Evolutionary conservation across 768 basidiomycete species (phyloP), one percentile per base, ranked within the genome.

Genomic region (Tylopilus felleus): DNA sequence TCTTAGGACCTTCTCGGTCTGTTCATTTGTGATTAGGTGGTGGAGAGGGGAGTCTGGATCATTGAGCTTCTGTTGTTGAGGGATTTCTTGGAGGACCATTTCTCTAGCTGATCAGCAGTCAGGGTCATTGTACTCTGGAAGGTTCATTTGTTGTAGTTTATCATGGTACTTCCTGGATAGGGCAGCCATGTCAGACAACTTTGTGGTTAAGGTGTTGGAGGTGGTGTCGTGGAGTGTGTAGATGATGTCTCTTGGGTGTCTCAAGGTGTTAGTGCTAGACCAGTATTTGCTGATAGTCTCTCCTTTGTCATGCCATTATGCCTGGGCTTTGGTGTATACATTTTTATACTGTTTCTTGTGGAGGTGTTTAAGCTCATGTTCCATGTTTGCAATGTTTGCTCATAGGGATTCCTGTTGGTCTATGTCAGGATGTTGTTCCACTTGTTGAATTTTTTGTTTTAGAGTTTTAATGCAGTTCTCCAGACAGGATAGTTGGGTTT

Each of bases 161-260:
- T 58, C 22, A 7, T 60, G 53, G 39, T 60, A 50, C 1, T 19
- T 2, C 0, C 14, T 0, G 0, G 72, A 68, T 0, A 74, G 48
- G 0, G 71, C 49, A 0, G 72, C 68, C 74, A 76, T 76, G n/a
- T 67, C 47, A 0, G 53, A 8, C 0, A 71, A 68, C 0, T 50
- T 12, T 0, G 8, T 33, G 0, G 29, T 36, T 1, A 40, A 12
- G 0, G 1, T n/a, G 1, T 48, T 36, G 0, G 49, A n/a, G 0
- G 2, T 10, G 0, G 51, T 53, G 23, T 55, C 16, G 2, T 31
- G 40, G 0, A 73, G 58, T 0, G 57, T 40, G 1, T 40, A 29
- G 3, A 72, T 68, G 0, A 55, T 44, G 13, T 71, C 64, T 21
- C 60, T n/a, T 0, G 63, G 65, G 4, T 1, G 27, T 0, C 29